Base-by-base conservation (phyloP, 257 asterid species). In the Thymus quinquecostatus region DNA sequence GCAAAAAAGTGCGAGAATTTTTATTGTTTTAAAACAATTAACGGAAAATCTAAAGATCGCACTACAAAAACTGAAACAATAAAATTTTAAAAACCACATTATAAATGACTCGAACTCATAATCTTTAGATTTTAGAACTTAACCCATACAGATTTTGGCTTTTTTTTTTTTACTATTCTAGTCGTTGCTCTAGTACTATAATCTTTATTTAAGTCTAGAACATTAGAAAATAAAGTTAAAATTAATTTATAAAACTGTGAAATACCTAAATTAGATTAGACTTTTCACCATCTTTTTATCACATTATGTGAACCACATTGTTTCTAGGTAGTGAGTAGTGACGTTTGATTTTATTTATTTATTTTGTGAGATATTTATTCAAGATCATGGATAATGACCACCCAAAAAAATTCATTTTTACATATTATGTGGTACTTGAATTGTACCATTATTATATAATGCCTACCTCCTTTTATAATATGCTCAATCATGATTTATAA, bases 341-440 rank as follows among this genome's bases (percentile, higher is more conserved):
- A 36, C 41, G 4, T 40, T 49, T 0, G 21, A 21, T 21, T 21
- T 21, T 21, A 21, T 21, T 21, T 21, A 28, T 49, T 58, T 27
- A 29, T 49, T 68, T 48, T 41, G 13, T 29, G 38, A 30, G 58
- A 68, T 10, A 30, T 60, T 61, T 41, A 41, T n/a, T 30, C 74
- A 60, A 43, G 30, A 44, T 75, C 5, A 14, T 54, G n/a, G 12
- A 75, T 59, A 53, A 68, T 38, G 70, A 68, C 27, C 5, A 41
- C 33, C 49, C 58, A 38, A 9, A 40, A 41, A 49, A 68, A 60
- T 60, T 30, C 43, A 41, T 43, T 43, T 43, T 33, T 56, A 44
- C 3, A 13, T 14, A 67, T 12, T 38, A 38, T 60, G 32, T 30
- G 58, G 41, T 36, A 56, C 47, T 4, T 45, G 43, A 64, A 49